phyloP scores from a whole-genome alignment of 2,329 filamentous ascomycete genomes.

The Diaporthe velutina region DNA sequence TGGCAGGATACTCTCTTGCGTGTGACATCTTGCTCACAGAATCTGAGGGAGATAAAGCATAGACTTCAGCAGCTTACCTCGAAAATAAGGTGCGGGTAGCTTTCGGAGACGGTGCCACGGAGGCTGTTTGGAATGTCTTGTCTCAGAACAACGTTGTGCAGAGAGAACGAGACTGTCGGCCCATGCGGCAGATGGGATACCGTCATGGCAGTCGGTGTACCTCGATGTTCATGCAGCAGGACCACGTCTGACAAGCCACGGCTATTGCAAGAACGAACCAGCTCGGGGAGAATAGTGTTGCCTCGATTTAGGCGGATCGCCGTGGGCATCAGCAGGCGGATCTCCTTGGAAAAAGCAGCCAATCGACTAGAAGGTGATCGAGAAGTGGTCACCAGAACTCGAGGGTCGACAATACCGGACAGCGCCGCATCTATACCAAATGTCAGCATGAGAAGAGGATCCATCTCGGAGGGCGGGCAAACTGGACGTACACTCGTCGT shows the following conservation, averaged over 20 bases:
- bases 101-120: conserved; percentile 79
- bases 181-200: conserved; percentile 90
- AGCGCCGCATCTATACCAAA: conserved; percentile 69
- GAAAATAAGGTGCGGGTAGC: conserved; percentile 94
- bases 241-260: conserved; percentile 88
- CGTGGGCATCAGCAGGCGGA: conserved; percentile 81
- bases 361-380: conserved; percentile 88
- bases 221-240: conserved; percentile 91
- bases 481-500: conserved; percentile 79
- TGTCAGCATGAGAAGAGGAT: background rate
- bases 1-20: background rate
- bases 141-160: conserved; percentile 93
- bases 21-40: background rate
- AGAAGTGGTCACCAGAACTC: conserved; percentile 91
- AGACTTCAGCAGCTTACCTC: conserved; percentile 59
- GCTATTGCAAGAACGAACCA: conserved; percentile 84
- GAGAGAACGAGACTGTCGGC: conserved; percentile 85
- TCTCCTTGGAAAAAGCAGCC: conserved; percentile 87
- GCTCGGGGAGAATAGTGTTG: conserved; percentile 87
- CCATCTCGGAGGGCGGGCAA: background rate
- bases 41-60: background rate
- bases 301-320: conserved; percentile 91
- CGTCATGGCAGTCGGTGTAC: conserved; percentile 90
- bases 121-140: conserved; percentile 92
- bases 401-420: conserved; percentile 90